Evolutionary conservation across 2,329 filamentous ascomycete species (phyloP), one percentile per base, ranked within the genome.

Genomic region (Sphaceloma murrayae): DNA sequence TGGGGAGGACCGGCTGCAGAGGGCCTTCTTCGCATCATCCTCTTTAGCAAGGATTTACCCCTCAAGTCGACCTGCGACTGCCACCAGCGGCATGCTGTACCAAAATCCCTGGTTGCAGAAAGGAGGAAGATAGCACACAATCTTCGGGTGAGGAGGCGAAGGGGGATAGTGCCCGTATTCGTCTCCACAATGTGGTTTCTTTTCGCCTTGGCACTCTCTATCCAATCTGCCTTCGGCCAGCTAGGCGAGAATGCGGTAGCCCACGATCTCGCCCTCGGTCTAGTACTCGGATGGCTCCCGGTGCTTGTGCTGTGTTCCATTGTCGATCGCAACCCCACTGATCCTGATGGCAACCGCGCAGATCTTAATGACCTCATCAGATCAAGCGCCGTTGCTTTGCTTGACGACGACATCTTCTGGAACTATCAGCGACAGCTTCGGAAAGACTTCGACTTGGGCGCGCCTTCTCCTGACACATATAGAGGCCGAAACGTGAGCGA

Each of bases 271-370:
- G 62, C 67, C 1, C 49, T 71, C 0, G 68, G 68, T 2, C 52
- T 67, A 22, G 43, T 70, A 3, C 55, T 69, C 3, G 59, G 63
- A 4, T 71, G 67, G 68, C 57, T 71, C 2, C 67, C 67, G 0
- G 55, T 69, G 5, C 50, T 70, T 5, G 64, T 70, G 22, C 54
- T 67, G 27, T 59, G 62, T 27, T 62, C 60, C 1, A 68, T 70
- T 17, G 59, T 69, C 2, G 68, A 71, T 46, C 60, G 67, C n/a
- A 70, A 70, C 43, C 67, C 64, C 1, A 60, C 64, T 2, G 62
- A 65, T 3, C 54, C 64, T 4, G 62, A 66, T 22, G 56, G 62
- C n/a, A 63, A 67, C 10, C 54, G 58, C 2, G 52, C 52, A 17
- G 63, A 64, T 43, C 50, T 67, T 2, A 68, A 67, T 48, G 52